These are phyloP conservation scores for Coriaria nepalensis DNA, from an alignment of 306 rosid genomes.

Conservation along the genomic window DNA sequence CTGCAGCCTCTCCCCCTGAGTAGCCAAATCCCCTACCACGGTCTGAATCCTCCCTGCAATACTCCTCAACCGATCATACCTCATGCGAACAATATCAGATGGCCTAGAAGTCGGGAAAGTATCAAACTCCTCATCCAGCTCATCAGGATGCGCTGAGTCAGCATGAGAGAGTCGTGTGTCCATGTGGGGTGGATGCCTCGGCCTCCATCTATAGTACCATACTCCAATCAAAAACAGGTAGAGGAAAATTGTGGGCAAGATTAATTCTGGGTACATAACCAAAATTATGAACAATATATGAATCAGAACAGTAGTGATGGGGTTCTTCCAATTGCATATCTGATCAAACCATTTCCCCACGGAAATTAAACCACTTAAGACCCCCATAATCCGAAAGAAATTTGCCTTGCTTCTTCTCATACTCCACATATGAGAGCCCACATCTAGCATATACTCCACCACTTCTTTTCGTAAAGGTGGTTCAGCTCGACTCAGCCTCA, in stretches of 20 bases:
- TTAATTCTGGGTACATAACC: constrained; percentile 70
- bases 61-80: constrained; percentile 56
- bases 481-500: constrained; percentile 57
- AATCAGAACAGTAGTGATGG: constrained; percentile 54
- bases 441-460: constrained; percentile 64
- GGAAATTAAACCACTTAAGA: constrained; percentile 53
- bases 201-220: constrained; percentile 72
- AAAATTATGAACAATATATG: constrained; percentile 49
- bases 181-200: constrained; percentile 80
- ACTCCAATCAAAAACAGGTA: constrained; percentile 65
- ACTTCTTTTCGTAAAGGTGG: constrained; percentile 58
- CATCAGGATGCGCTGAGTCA: constrained; percentile 47
- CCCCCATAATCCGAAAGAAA: constrained; percentile 61
- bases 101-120: constrained; percentile 51
- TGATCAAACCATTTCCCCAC: constrained; percentile 69
- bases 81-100: constrained; percentile 46
- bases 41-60: constrained; percentile 69
- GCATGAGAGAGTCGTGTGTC: constrained; percentile 65
- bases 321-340: constrained; percentile 60
- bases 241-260: constrained; percentile 59
- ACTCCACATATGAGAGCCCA: constrained; percentile 66
- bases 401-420: constrained; percentile 72
- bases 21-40: constrained; percentile 54
- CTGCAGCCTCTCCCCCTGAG: constrained; percentile 62
- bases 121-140: constrained; percentile 57